Base-by-base conservation (phyloP, 2,329 filamentous ascomycete genomes). In the Fusarium sp. region DNA sequence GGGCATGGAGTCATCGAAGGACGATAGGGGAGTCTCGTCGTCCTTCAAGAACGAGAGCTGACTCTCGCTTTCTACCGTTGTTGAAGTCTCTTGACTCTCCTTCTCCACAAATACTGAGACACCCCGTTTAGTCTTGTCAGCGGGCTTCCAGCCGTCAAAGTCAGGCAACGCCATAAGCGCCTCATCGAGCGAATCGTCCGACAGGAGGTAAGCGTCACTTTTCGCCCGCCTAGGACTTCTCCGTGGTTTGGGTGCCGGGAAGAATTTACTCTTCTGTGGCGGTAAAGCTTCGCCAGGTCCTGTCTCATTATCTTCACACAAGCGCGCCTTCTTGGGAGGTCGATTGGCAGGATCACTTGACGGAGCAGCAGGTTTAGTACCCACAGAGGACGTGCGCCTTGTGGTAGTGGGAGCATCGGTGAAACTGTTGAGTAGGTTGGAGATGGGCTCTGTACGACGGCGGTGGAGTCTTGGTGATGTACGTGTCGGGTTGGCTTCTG, bases 141-240 rank as follows among this genome's bases (percentile, higher is more conserved):
- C 58, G 8, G 78, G 73, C 44, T 80, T 77, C 85, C 85, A 87
- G 12, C 78, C 80, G n/a, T 82, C 82, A 38, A 84, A 75, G 45
- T 88, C 86, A 2, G 86, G 85, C 12, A 89, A 74, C 20, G 80
- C 80, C 28, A 79, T 76, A 20, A 89, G 77, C 0, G 82, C 85
- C 59, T 88, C 86, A 30, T 88, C 85, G 40, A 88, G 79, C 0
- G 86, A 88, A 63, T 88, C 85, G 62, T 88, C 86, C 0, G 86
- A 88, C 72, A 86, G 79, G 18, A 87, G 67, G 57, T 83, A 81
- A 2, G 77, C 77, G 12, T 85, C 83, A 34, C 76, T 75, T 49
- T 79, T 80, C 36, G 77, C 74, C 37, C 74, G 71, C 18, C 69
- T 67, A 7, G 76, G 72, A 34, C 69, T 74, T 36, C 68, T 74